These are phyloP conservation scores for Panicum hallii DNA, from an alignment of 202 grass and related monocot genomes.

Conservation along the genomic window DNA sequence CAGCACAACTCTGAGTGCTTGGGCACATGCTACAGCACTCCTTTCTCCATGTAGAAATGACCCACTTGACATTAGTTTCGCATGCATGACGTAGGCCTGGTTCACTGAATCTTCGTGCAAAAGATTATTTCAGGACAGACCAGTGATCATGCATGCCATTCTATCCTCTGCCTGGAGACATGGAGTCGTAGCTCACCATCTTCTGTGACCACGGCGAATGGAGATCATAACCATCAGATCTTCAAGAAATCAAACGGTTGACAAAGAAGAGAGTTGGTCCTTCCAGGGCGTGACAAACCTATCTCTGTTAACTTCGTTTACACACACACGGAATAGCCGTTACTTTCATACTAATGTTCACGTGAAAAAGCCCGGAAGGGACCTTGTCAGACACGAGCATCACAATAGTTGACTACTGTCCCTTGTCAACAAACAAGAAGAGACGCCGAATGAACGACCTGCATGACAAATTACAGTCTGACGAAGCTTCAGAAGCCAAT, in stretches of 20 bases:
- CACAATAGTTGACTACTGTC: no score
- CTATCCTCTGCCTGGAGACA: constrained; percentile 22
- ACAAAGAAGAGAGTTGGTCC: constrained; percentile 20
- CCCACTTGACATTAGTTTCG: constrained; percentile 17
- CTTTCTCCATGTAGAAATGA: constrained; percentile 36
- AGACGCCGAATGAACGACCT: no score
- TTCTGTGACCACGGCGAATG: neutral
- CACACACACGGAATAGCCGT: constrained; percentile 27
- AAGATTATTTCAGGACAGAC: neutral
- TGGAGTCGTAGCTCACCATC: neutral
- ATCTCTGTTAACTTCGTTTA: constrained; percentile 39
- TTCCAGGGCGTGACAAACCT: constrained; percentile 34
- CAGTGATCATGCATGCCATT: neutral
- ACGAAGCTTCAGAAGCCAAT: no score
- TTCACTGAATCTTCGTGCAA: constrained; percentile 12
- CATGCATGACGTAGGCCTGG: neutral
- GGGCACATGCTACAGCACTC: neutral
- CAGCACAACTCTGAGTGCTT: constrained; percentile 24
- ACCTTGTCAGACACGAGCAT: no score
- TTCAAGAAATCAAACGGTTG: constrained; percentile 38
- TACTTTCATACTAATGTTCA: constrained; percentile 19
- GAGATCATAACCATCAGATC: constrained; percentile 24
- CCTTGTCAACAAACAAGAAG: no score
- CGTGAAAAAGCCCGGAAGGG: no score
- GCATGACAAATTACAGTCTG: no score